Conservation (phyloP, 805 yeast genomes). For the Myxozyma sirexii region DNA sequence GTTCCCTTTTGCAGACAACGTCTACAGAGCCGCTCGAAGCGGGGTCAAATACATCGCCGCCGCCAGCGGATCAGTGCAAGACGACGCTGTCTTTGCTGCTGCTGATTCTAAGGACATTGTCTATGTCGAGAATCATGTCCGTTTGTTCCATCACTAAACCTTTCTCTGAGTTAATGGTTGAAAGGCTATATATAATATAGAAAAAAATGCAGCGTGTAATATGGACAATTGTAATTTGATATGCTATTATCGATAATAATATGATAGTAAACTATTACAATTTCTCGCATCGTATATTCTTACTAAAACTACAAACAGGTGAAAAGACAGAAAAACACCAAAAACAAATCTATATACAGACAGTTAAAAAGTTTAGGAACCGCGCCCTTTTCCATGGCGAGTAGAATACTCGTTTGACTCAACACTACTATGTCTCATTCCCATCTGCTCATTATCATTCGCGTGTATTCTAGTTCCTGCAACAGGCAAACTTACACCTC, state of each 20-base stretch:
- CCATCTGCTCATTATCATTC: neutral
- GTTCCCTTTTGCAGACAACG: slow-evolving; percentile 99
- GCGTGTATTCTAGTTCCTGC: neutral
- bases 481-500: slow-evolving; percentile 1
- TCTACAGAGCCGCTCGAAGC: slow-evolving; percentile 93
- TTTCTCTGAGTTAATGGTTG: neutral
- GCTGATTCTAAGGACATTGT: slow-evolving; percentile 90
- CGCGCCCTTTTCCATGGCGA: neutral
- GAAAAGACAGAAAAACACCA: too few species aligned
- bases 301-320: neutral
- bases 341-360: neutral
- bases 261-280: neutral
- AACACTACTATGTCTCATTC: neutral
- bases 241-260: neutral
- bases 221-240: neutral
- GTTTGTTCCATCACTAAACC: slow-evolving; percentile 91
- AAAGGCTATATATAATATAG: neutral
- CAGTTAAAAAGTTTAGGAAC: neutral
- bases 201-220: neutral
- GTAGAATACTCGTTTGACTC: neutral
- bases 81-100: slow-evolving; percentile 91
- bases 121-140: slow-evolving; percentile 94
- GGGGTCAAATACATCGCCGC: slow-evolving; percentile 98
- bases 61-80: slow-evolving; percentile 97
- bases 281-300: neutral